These are phyloP conservation scores for Leishmania guyanensis DNA, from an alignment of 208 protist species.

Conservation along the genomic window DNA sequence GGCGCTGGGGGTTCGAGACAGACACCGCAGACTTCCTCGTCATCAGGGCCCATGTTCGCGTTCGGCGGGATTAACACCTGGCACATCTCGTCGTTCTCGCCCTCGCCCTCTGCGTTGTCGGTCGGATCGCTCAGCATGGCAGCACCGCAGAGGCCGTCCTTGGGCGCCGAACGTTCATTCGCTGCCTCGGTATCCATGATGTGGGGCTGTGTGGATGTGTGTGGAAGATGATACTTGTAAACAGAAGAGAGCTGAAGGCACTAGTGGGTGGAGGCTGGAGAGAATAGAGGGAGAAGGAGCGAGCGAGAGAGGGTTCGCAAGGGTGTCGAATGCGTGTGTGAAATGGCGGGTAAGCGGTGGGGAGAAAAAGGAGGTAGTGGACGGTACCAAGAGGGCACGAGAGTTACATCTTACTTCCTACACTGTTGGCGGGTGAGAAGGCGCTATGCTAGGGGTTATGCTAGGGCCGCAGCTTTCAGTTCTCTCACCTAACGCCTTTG, in stretches of 20 bases:
- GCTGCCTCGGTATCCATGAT: slow-evolving; percentile 29
- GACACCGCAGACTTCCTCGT: slow-evolving; percentile 83
- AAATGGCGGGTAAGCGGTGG: neutral
- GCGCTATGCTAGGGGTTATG: neutral
- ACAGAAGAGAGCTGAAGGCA: neutral
- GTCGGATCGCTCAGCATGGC: slow-evolving; percentile 26
- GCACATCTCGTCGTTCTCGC: slow-evolving; percentile 32
- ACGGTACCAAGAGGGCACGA: neutral
- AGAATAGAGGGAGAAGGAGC: neutral
- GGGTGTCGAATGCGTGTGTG: neutral
- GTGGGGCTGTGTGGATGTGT: slow-evolving; percentile 6
- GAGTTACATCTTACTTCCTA: neutral
- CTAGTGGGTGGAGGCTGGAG: neutral
- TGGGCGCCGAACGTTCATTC: slow-evolving; percentile 11
- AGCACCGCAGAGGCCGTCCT: slow-evolving; percentile 21
- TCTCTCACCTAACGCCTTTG: neutral
- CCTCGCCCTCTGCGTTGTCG: slow-evolving; percentile 20
- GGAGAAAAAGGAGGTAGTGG: neutral
- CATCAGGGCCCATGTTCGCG: slow-evolving; percentile 40
- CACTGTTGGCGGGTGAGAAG: neutral
- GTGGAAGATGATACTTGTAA: neutral
- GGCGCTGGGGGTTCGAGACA: slow-evolving; percentile 69
- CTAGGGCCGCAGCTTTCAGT: neutral
- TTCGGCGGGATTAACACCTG: slow-evolving; percentile 35
- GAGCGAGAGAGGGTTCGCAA: slow-evolving; percentile 1